Conservation (phyloP, 352 stramenopile genomes). For the Pythium phragmitis region DNA sequence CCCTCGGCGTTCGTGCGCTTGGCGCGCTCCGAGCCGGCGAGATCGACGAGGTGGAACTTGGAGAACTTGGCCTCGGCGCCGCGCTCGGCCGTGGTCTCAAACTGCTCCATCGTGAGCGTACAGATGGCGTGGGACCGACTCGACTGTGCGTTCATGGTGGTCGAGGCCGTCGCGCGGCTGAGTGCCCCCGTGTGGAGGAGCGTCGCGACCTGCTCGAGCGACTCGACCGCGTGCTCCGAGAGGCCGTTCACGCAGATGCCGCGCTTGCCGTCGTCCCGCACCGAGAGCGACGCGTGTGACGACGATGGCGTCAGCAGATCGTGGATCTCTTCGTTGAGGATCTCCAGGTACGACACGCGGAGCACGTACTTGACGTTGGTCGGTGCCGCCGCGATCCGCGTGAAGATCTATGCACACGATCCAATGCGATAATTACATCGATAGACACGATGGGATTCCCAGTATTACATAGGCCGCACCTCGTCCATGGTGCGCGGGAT, state of each 20-base stretch:
- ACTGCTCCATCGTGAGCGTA: slow-evolving; percentile 83
- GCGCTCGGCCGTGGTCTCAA: slow-evolving; percentile 25
- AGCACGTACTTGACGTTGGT: slow-evolving; percentile 38
- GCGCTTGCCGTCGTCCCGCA: slow-evolving; percentile 89
- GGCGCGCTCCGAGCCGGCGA: slow-evolving; percentile 93
- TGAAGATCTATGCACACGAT: slow-evolving; percentile 42
- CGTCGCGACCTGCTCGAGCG: slow-evolving; percentile 38
- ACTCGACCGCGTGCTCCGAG: slow-evolving; percentile 71
- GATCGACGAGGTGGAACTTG: slow-evolving; percentile 95
- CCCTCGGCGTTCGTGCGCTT: slow-evolving; percentile 88
- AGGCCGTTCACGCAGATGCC: slow-evolving; percentile 89
- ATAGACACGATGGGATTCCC: background rate
- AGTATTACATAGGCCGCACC: slow-evolving; percentile 24
- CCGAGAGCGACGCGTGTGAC: slow-evolving; percentile 36
- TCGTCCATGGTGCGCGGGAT: slow-evolving; percentile 81
- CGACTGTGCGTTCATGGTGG: slow-evolving; percentile 71
- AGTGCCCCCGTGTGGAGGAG: slow-evolving; percentile 48
- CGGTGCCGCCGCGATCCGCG: slow-evolving; percentile 26
- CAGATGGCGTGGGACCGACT: slow-evolving; percentile 91
- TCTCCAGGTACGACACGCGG: slow-evolving; percentile 84
- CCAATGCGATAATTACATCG: background rate
- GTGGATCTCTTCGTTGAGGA: slow-evolving; percentile 97
- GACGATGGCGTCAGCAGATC: slow-evolving; percentile 82
- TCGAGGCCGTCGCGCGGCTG: slow-evolving; percentile 61
- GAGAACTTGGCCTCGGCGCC: slow-evolving; percentile 48